Base-by-base conservation (phyloP, 2,329 filamentous ascomycete genomes). In the Didymella sp. region DNA sequence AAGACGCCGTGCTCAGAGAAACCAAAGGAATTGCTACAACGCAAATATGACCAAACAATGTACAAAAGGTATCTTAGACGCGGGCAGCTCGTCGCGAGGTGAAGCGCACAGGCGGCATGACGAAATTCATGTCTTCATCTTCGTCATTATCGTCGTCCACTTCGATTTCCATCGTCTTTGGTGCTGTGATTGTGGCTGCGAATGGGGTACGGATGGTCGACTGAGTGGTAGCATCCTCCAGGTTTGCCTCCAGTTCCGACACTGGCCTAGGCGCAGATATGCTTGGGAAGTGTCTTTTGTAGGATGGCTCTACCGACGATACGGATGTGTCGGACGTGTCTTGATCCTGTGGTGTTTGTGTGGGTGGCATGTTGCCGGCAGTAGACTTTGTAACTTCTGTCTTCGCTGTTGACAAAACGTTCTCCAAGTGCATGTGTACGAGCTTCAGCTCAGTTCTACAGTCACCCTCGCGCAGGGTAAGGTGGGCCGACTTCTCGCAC, bases 401-500 rank as follows among this genome's bases (percentile, higher is more conserved):
- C 38, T 80, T 80, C 15, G 88, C 86, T 50, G 85, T 78, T 28
- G 84, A 83, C 47, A 87, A 80, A 1, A 92, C 86, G 52, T 88
- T 83, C 8, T 78, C 77, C 40, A 96, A 84, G 15, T 86, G 85
- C 55, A 82, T 80, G 69, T 87, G 85, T 50, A 93, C 89, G 43
- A 86, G 88, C 24, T 82, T 80, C 35, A 96, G 83, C 74, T 96
- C 91, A 17, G 86, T 84, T n/a, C 81, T 84, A 76, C 93, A 96
- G 69, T 95, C 89, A 11, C 92, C 93, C 50, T 92, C 89, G 22
- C 93, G 87, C n/a, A 97, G 81, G 59, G 95, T 92, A 69, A 96
- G 91, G 71, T 96, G 92, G 0, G 93, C 93, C 2, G 90, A 93
- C 51, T 88, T 87, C 77, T 97, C 93, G 73, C 91, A 96, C 67